These are phyloP conservation scores for Rauvolfia tetraphylla DNA, from an alignment of 257 asterid species.

Conservation along the genomic window DNA sequence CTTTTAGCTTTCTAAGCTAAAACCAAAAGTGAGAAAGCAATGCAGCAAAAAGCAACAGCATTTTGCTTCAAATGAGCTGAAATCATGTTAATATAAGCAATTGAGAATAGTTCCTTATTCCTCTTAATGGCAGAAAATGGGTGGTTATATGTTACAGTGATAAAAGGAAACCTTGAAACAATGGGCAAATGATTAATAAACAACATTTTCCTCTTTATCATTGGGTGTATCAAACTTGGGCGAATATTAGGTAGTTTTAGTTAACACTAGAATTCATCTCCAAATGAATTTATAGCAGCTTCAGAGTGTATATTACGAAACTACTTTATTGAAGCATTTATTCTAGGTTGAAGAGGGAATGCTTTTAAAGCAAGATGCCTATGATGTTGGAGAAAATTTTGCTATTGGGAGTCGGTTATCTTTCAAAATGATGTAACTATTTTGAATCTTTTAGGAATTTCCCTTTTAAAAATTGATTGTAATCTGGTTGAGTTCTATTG, in stretches of 20 bases:
- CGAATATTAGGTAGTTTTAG: too few relatives aligned
- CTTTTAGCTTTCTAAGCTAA: too few relatives aligned
- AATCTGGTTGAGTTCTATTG: too few relatives aligned
- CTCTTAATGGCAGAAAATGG: background rate
- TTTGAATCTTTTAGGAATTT: background rate
- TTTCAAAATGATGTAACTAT: background rate
- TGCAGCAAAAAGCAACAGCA: too few relatives aligned
- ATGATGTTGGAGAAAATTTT: background rate
- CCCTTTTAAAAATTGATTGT: too few relatives aligned
- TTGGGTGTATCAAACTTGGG: too few relatives aligned
- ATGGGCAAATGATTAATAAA: background rate
- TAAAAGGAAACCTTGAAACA: background rate
- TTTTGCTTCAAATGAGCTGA: too few relatives aligned
- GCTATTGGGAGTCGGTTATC: background rate
- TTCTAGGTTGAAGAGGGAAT: background rate
- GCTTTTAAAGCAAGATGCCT: background rate
- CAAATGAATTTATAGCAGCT: background rate
- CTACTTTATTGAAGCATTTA: too few relatives aligned
- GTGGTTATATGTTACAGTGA: background rate
- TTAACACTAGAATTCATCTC: too few relatives aligned
- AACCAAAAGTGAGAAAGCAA: too few relatives aligned
- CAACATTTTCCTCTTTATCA: background rate
- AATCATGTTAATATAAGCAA: too few relatives aligned
- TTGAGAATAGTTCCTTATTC: too few relatives aligned
- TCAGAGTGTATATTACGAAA: background rate